Percentiles rank a stretch among this genome's conserved stretches.
Evolutionary conservation across 2,329 filamentous ascomycete genomes (phyloP).

Genomic region (Nothomitra cinnamomea): DNA sequence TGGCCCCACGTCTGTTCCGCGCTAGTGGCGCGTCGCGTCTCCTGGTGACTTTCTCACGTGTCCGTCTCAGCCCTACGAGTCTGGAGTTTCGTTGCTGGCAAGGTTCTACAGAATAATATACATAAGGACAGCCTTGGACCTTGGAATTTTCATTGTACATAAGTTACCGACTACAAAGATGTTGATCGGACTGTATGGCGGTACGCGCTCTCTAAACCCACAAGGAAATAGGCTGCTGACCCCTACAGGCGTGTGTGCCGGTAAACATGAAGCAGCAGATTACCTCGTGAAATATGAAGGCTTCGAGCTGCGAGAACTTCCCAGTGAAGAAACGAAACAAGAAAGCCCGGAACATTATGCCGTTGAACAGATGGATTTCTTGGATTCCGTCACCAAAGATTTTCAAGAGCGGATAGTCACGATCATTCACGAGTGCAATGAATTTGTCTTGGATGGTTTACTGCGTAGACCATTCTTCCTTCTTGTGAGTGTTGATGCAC

Average conservation of each 20-base stretch:
- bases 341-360: background rate
- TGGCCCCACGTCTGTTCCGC: no score
- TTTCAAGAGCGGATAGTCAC: constrained; percentile 80
- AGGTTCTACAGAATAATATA: no score
- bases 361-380: constrained; percentile 42
- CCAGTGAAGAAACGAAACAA: background rate
- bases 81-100: no score
- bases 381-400: constrained; percentile 70
- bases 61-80: no score
- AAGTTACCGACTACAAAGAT: constrained; percentile 24
- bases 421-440: constrained; percentile 56
- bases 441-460: constrained; percentile 56
- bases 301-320: constrained; percentile 57
- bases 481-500: constrained; percentile 79
- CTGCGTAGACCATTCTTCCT: constrained; percentile 79
- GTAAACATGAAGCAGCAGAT: constrained; percentile 76
- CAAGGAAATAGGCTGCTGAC: constrained; percentile 10
- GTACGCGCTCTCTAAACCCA: constrained; percentile 14
- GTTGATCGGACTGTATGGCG: constrained; percentile 34
- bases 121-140: no score
- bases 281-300: constrained; percentile 73
- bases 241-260: constrained; percentile 66
- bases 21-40: no score
- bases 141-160: no score
- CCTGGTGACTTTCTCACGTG: no score